Evolutionary conservation across 768 basidiomycete species (phyloP).

Genomic region (Suillus spraguei): DNA sequence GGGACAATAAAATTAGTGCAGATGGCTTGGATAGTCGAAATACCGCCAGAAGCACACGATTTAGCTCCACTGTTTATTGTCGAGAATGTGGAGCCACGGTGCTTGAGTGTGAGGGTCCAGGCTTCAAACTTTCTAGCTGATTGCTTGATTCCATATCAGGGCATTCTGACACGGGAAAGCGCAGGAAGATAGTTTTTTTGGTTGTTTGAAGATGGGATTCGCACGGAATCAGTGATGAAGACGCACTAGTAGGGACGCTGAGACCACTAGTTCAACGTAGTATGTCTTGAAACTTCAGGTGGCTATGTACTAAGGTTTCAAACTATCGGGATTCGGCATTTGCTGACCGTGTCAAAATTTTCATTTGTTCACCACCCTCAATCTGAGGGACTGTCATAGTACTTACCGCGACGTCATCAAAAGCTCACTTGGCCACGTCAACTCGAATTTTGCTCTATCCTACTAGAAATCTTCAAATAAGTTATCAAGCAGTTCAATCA

Average conservation of each 20-base stretch:
- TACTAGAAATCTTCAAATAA: no score
- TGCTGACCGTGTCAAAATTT: no score
- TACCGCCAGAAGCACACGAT: slow-evolving; percentile 59
- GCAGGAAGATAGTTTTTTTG: slow-evolving; percentile 73
- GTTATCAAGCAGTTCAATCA: no score
- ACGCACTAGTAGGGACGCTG: slow-evolving; percentile 88
- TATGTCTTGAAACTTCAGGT: no score
- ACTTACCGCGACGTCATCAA: no score
- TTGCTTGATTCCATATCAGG: slow-evolving; percentile 52
- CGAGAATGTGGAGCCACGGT: slow-evolving; percentile 74
- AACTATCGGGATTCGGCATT: no score
- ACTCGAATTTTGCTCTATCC: no score
- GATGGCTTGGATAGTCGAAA: not conserved
- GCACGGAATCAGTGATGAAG: slow-evolving; percentile 75
- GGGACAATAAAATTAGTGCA: slow-evolving; percentile 1
- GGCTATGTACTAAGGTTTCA: no score
- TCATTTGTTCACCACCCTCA: no score
- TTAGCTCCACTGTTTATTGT: slow-evolving; percentile 70
- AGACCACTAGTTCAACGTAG: no score
- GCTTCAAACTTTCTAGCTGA: slow-evolving; percentile 87
- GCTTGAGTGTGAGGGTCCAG: slow-evolving; percentile 89
- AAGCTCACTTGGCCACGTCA: no score
- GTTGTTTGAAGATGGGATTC: slow-evolving; percentile 87
- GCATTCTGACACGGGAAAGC: slow-evolving; percentile 59
- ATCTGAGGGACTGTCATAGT: no score